Conservation (phyloP, 2,329 filamentous ascomycete genomes). For the Fusarium subglutinans region DNA sequence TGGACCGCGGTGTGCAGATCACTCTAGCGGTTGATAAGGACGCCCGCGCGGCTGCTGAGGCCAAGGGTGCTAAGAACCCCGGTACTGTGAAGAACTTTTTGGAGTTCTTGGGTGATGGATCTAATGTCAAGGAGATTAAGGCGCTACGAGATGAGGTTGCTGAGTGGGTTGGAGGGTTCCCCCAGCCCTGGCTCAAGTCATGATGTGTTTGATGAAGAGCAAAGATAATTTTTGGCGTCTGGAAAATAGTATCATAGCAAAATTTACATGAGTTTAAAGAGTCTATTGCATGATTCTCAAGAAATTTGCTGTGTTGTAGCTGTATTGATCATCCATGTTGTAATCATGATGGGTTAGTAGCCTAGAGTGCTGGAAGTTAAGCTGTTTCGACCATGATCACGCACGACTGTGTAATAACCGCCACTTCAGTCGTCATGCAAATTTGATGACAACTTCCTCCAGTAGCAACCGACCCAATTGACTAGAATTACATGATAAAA, state of each 20-base stretch:
- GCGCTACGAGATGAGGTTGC: conserved; percentile 74
- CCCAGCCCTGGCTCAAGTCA: conserved; percentile 43
- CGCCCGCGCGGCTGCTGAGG: conserved; percentile 71
- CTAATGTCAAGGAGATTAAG: conserved; percentile 71
- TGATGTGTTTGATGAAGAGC: conserved; percentile 20
- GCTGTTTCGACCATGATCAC: background rate
- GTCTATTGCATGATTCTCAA: background rate
- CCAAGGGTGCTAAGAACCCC: conserved; percentile 70
- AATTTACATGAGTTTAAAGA: background rate
- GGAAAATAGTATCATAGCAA: conserved; percentile 12
- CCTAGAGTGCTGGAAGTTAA: background rate
- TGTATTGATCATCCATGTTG: background rate
- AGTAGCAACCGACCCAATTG: background rate
- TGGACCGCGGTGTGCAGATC: conserved; percentile 81
- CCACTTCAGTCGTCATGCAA: background rate
- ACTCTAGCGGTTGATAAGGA: conserved; percentile 77
- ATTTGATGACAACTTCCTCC: background rate
- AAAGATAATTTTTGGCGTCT: conserved; percentile 20
- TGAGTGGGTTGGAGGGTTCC: conserved; percentile 70
- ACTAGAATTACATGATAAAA: conserved; percentile 19
- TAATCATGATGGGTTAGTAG: conserved; percentile 9
- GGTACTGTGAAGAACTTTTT: conserved; percentile 72
- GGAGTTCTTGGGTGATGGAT: conserved; percentile 72
- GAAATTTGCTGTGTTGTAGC: background rate
- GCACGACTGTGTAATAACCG: background rate